Conservation (phyloP, 257 asterid genomes). For the Buddleja alternifolia region DNA sequence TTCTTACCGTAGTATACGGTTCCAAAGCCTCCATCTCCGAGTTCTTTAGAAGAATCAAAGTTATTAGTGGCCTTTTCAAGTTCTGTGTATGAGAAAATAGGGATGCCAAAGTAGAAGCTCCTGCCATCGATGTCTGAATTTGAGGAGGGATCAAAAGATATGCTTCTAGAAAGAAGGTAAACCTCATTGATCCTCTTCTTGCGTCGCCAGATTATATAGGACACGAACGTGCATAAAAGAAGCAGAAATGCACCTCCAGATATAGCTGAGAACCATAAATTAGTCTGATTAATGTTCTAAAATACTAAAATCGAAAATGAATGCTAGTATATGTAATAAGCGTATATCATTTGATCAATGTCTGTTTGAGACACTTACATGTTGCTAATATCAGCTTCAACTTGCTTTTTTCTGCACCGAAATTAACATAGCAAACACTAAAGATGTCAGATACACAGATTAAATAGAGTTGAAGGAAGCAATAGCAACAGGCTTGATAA, state of each 20-base stretch:
- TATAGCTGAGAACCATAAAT: slow-evolving; percentile 29
- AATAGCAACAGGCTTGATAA: too few relatives aligned
- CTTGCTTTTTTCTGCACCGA: not conserved
- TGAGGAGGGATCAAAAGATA: slow-evolving; percentile 36
- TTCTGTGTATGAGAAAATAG: slow-evolving; percentile 52
- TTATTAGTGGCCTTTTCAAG: slow-evolving; percentile 52
- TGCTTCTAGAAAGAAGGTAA: slow-evolving; percentile 32
- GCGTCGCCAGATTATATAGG: slow-evolving; percentile 21
- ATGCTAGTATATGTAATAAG: too few relatives aligned
- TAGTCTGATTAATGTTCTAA: slow-evolving; percentile 11
- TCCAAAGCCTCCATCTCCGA: slow-evolving; percentile 74
- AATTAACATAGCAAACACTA: not conserved
- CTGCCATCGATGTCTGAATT: slow-evolving; percentile 35
- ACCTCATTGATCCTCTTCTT: slow-evolving; percentile 30
- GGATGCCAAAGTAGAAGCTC: slow-evolving; percentile 40
- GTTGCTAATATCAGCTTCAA: not conserved
- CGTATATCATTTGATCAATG: too few relatives aligned
- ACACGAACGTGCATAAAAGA: not conserved
- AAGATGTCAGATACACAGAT: not conserved
- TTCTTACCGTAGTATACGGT: slow-evolving; percentile 60
- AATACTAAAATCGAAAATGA: not conserved
- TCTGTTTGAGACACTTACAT: slow-evolving; percentile 16
- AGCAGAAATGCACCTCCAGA: slow-evolving; percentile 33
- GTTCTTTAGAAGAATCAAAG: slow-evolving; percentile 54
- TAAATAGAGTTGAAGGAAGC: not conserved